Conservation (phyloP, 441 rosid genomes). For the Mallotus repandus region DNA sequence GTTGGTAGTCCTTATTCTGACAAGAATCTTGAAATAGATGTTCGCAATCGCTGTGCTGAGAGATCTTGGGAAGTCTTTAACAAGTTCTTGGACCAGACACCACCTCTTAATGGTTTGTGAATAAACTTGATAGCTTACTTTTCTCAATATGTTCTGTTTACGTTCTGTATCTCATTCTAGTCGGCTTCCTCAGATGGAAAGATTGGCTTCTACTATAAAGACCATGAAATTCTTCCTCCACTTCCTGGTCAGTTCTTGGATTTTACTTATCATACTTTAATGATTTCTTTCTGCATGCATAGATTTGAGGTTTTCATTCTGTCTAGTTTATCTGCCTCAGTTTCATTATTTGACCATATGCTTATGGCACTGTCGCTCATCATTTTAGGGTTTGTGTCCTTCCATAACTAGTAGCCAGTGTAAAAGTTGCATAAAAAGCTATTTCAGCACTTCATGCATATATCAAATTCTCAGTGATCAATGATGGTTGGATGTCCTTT, state of each 20-base stretch:
- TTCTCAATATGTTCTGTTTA: slow-evolving; percentile 10
- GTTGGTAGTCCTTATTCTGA: slow-evolving; percentile 9
- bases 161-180: slow-evolving; percentile 30
- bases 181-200: slow-evolving; percentile 61
- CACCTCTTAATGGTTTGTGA: slow-evolving; percentile 65
- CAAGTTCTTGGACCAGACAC: slow-evolving; percentile 62
- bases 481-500: neutral
- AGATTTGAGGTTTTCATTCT: neutral
- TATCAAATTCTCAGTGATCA: neutral
- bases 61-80: slow-evolving; percentile 81
- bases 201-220: slow-evolving; percentile 91
- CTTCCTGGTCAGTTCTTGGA: slow-evolving; percentile 61
- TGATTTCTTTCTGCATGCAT: neutral
- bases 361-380: neutral
- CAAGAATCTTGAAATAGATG: slow-evolving; percentile 37
- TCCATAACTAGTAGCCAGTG: neutral
- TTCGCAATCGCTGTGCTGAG: slow-evolving; percentile 61
- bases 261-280: neutral
- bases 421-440: neutral
- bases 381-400: neutral
- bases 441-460: neutral
- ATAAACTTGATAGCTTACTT: neutral
- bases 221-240: slow-evolving; percentile 94
- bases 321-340: neutral
- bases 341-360: neutral